Base-by-base conservation (phyloP, 495 filamentous ascomycete genomes). In the Parachaetomium inaequale region DNA sequence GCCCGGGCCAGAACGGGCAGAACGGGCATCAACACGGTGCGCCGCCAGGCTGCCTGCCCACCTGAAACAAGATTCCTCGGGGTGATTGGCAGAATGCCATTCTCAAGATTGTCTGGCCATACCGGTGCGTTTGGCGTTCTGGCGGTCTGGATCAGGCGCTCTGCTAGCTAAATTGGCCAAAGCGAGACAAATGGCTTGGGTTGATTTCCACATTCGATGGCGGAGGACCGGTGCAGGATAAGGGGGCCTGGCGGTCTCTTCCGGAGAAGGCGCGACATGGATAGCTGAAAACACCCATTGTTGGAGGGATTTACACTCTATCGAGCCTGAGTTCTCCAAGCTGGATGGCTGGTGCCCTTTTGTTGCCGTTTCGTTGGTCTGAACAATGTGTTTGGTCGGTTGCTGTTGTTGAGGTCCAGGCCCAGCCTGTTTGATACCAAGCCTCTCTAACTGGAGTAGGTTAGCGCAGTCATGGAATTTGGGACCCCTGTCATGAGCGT, bases 51-150 rank as follows among this genome's bases (percentile, higher is more conserved):
- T 42, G 53, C 32, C 10, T 26, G 34, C 36, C 29, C 11, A 59
- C 46, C 45, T 59, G 57, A 59, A 59, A 52, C 57, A 26, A n/a
- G 25, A 17, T 14, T 40, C 14, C 25, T 51, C 7, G 7, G 31
- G 29, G 19, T 6, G 29, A 26, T 49, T 47, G 55, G 43, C 43
- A 42, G 12, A 36, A 57, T 29, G 23, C 36, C 26, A 36, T 34
- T 25, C 17, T 23, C 36, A 7, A 26, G 2, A 12, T 55, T 55
- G 31, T 36, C 4, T 34, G 19, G 17, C 25, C 17, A 23, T 6
- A 42, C n/a, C 19, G 23, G 7, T 36, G n/a, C 38, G 17, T 46
- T 7, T 34, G 29, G 12, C 3, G 43, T 58, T 28, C 55, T 29
- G 42, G 7, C 54, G 11, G 26, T 11, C 15, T 45, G 36, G 23